Evolutionary conservation across 345 rosid species (phyloP), one percentile per base, ranked within the genome.

Genomic region (Psidium guajava): DNA sequence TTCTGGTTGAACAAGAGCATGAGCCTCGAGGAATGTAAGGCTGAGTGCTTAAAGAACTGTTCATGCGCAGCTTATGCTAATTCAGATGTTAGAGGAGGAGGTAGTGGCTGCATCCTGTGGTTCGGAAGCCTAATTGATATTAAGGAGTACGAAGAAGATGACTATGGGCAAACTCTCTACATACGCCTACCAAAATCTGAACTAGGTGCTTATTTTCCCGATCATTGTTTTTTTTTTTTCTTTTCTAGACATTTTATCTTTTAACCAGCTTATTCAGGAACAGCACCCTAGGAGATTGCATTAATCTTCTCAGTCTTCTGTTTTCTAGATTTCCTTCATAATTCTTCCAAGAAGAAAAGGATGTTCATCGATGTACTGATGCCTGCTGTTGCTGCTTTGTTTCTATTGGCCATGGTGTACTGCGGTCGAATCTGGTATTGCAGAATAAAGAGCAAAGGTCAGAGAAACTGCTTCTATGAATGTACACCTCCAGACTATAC

Each of bases 1-100:
- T 85, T 88, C 88, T 82, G 75, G 84, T 0, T 84, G 92, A 83
- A 88, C 82, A 81, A 90, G 89, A n/a, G 15, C 51, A 27, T 81
- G 27, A 82, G 84, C 25, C 50, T 64, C 28, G 18, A 84, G 47
- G 85, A 87, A 14, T 91, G 92, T 54, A 49, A 81, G 24, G 11
- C 27, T 1, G 16, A 54, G 82, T 91, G 93, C 82, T 81, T 75
- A 54, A 54, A 58, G n/a, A 81, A 88, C 22, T 91, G 93, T 83
- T 89, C 90, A 49, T 91, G 93, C 16, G 83, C 47, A 3, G 93
- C 92, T 83, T 91, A 90, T 83, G 86, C 90, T 8, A 84, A 52
- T 84, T 75, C 86, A 11, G 64, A 87, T 61, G 55, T 90, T 32
- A 54, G 55, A 32, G 85, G 80, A 51, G 87, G 88, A 83, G 90